Percentiles rank a stretch among this genome's conserved stretches.
phyloP scores from a whole-genome alignment of 2,329 filamentous ascomycete species.

The Talaromyces rugulosus region DNA sequence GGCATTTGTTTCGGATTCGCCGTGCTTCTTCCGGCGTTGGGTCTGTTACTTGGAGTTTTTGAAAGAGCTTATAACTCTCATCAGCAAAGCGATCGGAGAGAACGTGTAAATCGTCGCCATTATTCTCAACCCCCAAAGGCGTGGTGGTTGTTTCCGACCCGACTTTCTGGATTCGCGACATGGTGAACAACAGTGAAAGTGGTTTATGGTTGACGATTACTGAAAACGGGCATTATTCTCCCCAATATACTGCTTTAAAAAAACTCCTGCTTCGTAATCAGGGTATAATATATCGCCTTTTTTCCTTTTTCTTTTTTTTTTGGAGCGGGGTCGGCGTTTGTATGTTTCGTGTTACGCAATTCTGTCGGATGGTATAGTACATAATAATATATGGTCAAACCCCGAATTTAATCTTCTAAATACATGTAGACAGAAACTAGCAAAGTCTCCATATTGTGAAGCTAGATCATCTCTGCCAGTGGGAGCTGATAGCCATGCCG shows the following conservation, averaged over 20 bases:
- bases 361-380: too few relatives aligned
- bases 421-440: neutral
- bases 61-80: slow-evolving; percentile 42
- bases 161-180: neutral
- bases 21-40: slow-evolving; percentile 22
- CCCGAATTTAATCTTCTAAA: too few relatives aligned
- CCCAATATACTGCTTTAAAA: too few relatives aligned
- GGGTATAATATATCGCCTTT: slow-evolving; percentile 4
- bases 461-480: neutral
- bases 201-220: too few relatives aligned
- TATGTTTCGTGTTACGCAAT: too few relatives aligned
- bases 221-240: too few relatives aligned
- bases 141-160: neutral
- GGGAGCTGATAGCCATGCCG: neutral
- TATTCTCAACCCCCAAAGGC: slow-evolving; percentile 3
- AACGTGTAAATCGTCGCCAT: slow-evolving; percentile 18
- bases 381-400: too few relatives aligned
- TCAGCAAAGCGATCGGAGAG: slow-evolving; percentile 37
- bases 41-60: slow-evolving; percentile 33
- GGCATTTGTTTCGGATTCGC: slow-evolving; percentile 34
- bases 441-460: neutral
- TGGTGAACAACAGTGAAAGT: too few relatives aligned
- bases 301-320: too few relatives aligned
- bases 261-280: neutral
- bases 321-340: neutral